Evolutionary conservation across 2,329 filamentous ascomycete species (phyloP).

Genomic region (Geosmithia morbida): DNA sequence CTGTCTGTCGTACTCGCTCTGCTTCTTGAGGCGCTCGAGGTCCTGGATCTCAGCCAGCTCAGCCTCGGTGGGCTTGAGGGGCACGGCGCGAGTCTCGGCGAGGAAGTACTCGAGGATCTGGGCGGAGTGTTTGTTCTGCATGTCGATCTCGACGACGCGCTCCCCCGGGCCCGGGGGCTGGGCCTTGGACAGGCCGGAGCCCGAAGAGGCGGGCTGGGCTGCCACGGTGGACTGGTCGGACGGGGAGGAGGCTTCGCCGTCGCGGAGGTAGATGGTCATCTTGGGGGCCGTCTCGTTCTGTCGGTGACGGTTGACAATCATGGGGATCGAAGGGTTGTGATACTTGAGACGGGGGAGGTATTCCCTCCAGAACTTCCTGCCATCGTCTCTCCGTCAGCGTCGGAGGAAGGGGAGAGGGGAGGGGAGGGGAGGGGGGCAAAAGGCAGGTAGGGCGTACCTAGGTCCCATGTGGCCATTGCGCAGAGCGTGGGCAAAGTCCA

Average conservation of each 20-base stretch:
- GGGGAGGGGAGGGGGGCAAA: not conserved
- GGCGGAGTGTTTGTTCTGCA: constrained; percentile 45
- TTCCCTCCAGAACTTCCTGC: constrained; percentile 76
- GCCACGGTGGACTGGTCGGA: constrained; percentile 2
- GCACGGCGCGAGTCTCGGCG: constrained; percentile 43
- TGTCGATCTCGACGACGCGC: constrained; percentile 40
- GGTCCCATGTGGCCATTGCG: constrained; percentile 58
- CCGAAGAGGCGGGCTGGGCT: constrained; percentile 31
- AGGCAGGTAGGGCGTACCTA: constrained; percentile 35
- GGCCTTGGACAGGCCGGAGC: constrained; percentile 29
- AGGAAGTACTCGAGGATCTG: constrained; percentile 52
- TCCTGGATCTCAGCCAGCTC: constrained; percentile 44
- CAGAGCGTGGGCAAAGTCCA: constrained; percentile 52
- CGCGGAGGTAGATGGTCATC: constrained; percentile 51
- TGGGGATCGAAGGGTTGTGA: constrained; percentile 76
- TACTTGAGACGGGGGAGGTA: constrained; percentile 82
- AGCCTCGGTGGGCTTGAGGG: constrained; percentile 40
- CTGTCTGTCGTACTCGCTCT: constrained; percentile 38
- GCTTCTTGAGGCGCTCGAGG: constrained; percentile 36
- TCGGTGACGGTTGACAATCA: constrained; percentile 61
- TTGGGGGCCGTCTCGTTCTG: constrained; percentile 41
- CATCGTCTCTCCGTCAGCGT: not conserved
- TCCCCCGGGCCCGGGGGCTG: constrained; percentile 32
- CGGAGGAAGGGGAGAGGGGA: not conserved
- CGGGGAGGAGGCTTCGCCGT: constrained; percentile 12